Evolutionary conservation across 1,284 basidiomycete genomes (phyloP).

Genomic region (Chiua sp.): DNA sequence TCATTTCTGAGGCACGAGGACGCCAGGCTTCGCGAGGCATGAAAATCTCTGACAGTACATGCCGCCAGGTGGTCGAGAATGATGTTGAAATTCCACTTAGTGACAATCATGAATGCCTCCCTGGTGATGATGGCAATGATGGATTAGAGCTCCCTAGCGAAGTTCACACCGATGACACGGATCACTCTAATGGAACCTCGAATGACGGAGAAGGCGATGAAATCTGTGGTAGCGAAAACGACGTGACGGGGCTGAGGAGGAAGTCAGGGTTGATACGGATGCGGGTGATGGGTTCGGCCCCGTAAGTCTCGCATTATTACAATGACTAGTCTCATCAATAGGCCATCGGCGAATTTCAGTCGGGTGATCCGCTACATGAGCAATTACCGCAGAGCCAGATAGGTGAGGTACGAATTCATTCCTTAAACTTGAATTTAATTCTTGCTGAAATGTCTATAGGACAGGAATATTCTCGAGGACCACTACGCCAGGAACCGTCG

Average conservation of each 20-base stretch:
- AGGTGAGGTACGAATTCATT: background rate
- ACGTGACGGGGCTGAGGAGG: too few species aligned
- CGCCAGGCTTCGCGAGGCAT: background rate
- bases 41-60: background rate
- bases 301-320: too few species aligned
- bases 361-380: too few species aligned
- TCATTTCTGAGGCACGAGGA: background rate
- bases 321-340: too few species aligned
- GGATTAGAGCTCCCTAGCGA: background rate
- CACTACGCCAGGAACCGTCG: background rate
- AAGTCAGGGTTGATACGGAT: too few species aligned
- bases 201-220: background rate
- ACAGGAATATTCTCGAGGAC: background rate
- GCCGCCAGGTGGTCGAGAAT: background rate
- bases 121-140: background rate
- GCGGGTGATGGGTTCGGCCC: too few species aligned
- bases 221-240: too few species aligned
- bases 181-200: background rate
- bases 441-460: background rate
- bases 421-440: too few species aligned
- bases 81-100: background rate
- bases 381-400: background rate
- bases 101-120: background rate
- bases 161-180: too few species aligned
- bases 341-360: too few species aligned